These are phyloP conservation scores for Allium cepa DNA, from an alignment of 106 monocot species.

Conservation along the genomic window DNA sequence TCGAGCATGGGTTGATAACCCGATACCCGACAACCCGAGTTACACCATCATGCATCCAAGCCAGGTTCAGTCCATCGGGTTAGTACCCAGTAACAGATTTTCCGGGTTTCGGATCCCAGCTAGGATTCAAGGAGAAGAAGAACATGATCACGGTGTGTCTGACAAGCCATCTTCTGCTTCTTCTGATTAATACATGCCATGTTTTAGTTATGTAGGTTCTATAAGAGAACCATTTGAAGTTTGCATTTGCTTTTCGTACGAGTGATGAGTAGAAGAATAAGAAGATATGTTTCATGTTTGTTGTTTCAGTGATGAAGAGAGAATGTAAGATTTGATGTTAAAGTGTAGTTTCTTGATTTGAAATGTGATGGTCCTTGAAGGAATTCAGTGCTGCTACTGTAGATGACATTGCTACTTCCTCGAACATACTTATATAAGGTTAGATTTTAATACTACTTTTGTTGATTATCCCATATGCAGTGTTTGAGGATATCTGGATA, in stretches of 20 bases:
- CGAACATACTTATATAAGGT: no score
- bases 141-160: conserved; percentile 31
- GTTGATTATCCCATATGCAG: no score
- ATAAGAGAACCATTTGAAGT: no score
- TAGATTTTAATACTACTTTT: no score
- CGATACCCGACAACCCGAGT: conserved; percentile 13
- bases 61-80: conserved; percentile 23
- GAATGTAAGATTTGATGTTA: background rate
- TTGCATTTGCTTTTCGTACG: no score
- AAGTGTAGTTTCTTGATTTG: background rate
- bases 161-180: conserved; percentile 41
- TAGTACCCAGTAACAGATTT: conserved; percentile 30
- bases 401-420: no score
- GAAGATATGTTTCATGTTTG: background rate
- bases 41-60: conserved; percentile 14
- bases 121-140: conserved; percentile 83
- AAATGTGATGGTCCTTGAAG: background rate
- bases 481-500: no score
- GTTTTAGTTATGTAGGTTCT: background rate
- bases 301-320: background rate
- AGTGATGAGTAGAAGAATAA: no score
- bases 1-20: conserved; percentile 49
- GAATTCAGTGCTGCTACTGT: no score
- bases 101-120: conserved; percentile 75
- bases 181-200: conserved; percentile 38